Base-by-base conservation (phyloP, 306 rosid genomes). In the Ochetophila trinervis region DNA sequence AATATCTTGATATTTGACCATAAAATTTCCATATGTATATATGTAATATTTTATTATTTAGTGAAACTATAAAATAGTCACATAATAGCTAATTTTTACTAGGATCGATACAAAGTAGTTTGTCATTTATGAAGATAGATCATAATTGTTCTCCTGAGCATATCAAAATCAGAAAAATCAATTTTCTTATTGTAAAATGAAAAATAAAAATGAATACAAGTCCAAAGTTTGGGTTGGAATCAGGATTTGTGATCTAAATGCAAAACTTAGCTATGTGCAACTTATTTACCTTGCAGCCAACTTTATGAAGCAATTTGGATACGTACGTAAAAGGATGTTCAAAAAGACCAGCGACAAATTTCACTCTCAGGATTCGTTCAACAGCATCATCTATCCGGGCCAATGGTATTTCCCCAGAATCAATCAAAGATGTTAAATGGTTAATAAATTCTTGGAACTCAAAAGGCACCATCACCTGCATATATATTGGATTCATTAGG, bases 361-460 rank as follows among this genome's bases (percentile, higher is more conserved):
- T 91, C 66, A 91, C 96, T 81, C 96, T 84, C 52, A 88, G 78
- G 66, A 88, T 86, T 63, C 91, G 67, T 63, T 80, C 88, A 70
- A 86, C 91, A n/a, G 88, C 94, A 23, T 91, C 89, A 62, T 91
- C 84, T 48, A 91, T 86, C 82, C 96, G 75, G 27, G 84, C 72
- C 50, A 79, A 53, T 17, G 86, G 68, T 60, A 91, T 65, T 77
- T 83, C 78, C 53, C 86, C 86, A 10, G 86, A 79, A 76, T 91
- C 80, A 57, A 88, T 80, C 47, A 88, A 77, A 73, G 60, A 76
- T 45, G 72, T 44, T 75, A 88, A 70, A 24, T 84, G 80, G 45
- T 79, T 54, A 19, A 86, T n/a, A 63, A 91, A 88, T 34, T 51
- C 24, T 56, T 86, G 40, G 17, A 45, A 79, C 70, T 78, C 68